Conservation (phyloP, 176 grass and related monocot genomes). For the Chrysopogon serrulatus region DNA sequence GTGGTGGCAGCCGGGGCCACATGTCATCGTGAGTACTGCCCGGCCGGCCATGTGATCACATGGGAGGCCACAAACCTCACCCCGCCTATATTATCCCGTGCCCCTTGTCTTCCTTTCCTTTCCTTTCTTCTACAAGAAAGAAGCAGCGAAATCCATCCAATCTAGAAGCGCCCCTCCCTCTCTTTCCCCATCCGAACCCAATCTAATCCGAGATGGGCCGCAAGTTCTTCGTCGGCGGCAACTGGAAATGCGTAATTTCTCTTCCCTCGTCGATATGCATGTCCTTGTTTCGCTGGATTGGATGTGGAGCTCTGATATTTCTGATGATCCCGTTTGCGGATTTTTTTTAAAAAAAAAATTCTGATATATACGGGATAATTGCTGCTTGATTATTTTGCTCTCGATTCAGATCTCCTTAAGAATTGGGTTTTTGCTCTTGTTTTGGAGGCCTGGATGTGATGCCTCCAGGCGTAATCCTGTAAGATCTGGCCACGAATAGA, state of each 20-base stretch:
- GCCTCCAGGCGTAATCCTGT: neutral
- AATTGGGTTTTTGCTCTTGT: neutral
- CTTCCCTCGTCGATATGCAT: neutral
- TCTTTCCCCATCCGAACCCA: neutral
- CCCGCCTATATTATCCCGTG: constrained; percentile 22
- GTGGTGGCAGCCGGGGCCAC: constrained; percentile 4
- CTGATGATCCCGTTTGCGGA: neutral
- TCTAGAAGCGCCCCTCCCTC: neutral
- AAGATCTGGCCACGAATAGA: neutral
- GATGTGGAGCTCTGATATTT: neutral
- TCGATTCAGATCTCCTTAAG: neutral
- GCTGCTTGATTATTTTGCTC: neutral
- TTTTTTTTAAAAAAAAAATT: neutral
- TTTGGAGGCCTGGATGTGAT: neutral
- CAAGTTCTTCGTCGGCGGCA: constrained; percentile 95
- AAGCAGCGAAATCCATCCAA: constrained; percentile 36
- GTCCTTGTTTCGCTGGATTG: neutral
- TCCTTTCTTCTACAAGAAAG: constrained; percentile 18
- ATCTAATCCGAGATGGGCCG: constrained; percentile 64
- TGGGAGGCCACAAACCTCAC: neutral
- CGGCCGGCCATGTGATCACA: neutral
- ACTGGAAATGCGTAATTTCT: constrained; percentile 90
- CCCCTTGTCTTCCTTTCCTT: constrained; percentile 12
- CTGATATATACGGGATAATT: neutral
- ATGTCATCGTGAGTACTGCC: neutral